Percentiles rank a stretch among this genome's conserved stretches.
These are phyloP conservation scores for Kwoniella bestiolae DNA, from an alignment of 768 basidiomycete species.

Conservation along the genomic window DNA sequence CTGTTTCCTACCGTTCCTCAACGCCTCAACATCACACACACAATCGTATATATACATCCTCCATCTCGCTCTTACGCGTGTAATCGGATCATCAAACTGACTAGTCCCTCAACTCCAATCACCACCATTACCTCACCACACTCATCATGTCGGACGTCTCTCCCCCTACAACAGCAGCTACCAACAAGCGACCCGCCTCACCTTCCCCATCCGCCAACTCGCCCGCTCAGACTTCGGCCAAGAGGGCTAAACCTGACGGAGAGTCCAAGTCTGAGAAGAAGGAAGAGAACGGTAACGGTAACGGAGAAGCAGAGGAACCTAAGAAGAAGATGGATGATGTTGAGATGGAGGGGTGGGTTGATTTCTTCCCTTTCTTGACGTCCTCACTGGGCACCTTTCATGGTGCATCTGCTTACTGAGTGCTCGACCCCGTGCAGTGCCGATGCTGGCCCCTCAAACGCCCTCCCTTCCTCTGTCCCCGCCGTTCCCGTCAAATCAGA, in stretches of 20 bases:
- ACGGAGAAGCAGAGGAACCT: slow-evolving; percentile 19
- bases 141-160: slow-evolving; percentile 31
- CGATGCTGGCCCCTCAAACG: slow-evolving; percentile 33
- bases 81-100: background rate
- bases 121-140: background rate
- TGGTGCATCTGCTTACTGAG: background rate
- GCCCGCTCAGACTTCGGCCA: slow-evolving; percentile 10
- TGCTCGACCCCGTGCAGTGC: background rate
- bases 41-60: background rate
- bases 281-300: slow-evolving; percentile 18
- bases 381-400: background rate
- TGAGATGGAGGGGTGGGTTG: slow-evolving; percentile 43
- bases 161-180: slow-evolving; percentile 12
- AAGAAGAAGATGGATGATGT: slow-evolving; percentile 45
- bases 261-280: slow-evolving; percentile 11
- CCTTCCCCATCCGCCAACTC: slow-evolving; percentile 19
- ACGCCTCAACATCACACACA: background rate
- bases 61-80: background rate
- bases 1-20: background rate
- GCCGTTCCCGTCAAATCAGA: slow-evolving; percentile 43
- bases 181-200: slow-evolving; percentile 24
- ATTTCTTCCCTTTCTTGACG: background rate
- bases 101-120: slow-evolving; percentile 16
- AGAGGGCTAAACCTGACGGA: slow-evolving; percentile 27
- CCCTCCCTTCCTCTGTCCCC: slow-evolving; percentile 32